These are phyloP conservation scores for Calocybe gambosa DNA, from an alignment of 1,284 basidiomycete species.

Conservation along the genomic window DNA sequence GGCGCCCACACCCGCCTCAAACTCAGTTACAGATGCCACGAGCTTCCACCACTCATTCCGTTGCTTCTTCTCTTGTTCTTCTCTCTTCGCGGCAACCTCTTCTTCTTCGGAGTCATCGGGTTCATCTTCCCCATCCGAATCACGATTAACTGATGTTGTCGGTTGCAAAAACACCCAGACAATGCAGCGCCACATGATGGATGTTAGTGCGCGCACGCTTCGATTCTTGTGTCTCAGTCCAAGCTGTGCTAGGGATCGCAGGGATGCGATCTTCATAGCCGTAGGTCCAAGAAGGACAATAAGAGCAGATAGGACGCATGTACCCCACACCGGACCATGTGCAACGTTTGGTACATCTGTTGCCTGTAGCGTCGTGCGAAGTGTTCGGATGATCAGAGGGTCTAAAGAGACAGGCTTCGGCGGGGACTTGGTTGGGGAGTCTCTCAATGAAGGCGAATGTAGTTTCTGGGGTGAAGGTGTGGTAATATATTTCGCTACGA, in stretches of 20 bases:
- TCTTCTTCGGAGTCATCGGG: conserved; percentile 32
- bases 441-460: conserved; percentile 18
- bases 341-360: conserved; percentile 51
- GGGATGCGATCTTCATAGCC: conserved; percentile 42
- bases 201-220: conserved; percentile 52
- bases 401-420: conserved; percentile 26
- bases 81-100: conserved; percentile 19
- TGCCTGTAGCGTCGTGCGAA: conserved; percentile 52
- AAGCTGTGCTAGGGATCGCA: conserved; percentile 45
- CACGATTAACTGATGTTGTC: conserved; percentile 26
- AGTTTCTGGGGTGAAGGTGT: conserved; percentile 23
- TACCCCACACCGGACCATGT: conserved; percentile 69
- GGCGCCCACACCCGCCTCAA: conserved; percentile 52
- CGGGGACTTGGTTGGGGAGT: conserved; percentile 11
- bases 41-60: conserved; percentile 44
- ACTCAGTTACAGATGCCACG: conserved; percentile 47
- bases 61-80: conserved; percentile 22
- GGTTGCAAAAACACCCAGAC: conserved; percentile 62
- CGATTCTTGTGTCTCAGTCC: conserved; percentile 56
- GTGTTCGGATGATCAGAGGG: conserved; percentile 51
- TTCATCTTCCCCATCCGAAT: conserved; percentile 28
- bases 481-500: conserved; percentile 41
- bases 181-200: conserved; percentile 56
- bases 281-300: conserved; percentile 55
- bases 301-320: conserved; percentile 56